Conservation (phyloP, 2,329 filamentous ascomycete species). For the Xylaria sp. region DNA sequence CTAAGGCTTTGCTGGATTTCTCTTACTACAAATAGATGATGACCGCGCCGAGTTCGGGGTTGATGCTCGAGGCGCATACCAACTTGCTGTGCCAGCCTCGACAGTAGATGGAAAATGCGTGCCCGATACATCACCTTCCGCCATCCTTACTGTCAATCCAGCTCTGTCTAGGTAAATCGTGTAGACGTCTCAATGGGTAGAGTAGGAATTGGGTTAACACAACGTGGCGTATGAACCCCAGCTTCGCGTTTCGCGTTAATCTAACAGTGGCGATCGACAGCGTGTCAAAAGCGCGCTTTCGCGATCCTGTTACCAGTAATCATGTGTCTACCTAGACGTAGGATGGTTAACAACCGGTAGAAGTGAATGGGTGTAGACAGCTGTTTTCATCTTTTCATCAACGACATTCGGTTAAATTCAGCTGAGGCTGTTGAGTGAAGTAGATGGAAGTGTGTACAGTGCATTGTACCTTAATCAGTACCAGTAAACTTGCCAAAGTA, state of each 20-base stretch:
- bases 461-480: neutral
- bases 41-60: constrained; percentile 33
- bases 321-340: neutral
- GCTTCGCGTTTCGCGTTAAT: neutral
- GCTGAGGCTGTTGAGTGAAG: neutral
- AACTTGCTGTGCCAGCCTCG: constrained; percentile 43
- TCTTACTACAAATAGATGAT: constrained; percentile 30
- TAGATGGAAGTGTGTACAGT: neutral
- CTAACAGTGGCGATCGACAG: neutral
- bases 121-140: constrained; percentile 27
- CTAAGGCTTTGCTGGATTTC: neutral
- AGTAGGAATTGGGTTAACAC: neutral
- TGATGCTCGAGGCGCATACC: constrained; percentile 43
- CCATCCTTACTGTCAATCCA: constrained; percentile 28
- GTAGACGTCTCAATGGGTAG: neutral
- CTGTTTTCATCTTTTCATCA: neutral
- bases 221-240: neutral
- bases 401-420: neutral
- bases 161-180: neutral
- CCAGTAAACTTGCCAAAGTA: neutral
- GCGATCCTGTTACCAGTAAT: neutral
- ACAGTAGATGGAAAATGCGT: constrained; percentile 41
- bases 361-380: neutral
- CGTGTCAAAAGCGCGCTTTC: neutral
- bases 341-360: neutral